Conservation (phyloP, 352 stramenopile genomes). For the Globisporangium ultimum region DNA sequence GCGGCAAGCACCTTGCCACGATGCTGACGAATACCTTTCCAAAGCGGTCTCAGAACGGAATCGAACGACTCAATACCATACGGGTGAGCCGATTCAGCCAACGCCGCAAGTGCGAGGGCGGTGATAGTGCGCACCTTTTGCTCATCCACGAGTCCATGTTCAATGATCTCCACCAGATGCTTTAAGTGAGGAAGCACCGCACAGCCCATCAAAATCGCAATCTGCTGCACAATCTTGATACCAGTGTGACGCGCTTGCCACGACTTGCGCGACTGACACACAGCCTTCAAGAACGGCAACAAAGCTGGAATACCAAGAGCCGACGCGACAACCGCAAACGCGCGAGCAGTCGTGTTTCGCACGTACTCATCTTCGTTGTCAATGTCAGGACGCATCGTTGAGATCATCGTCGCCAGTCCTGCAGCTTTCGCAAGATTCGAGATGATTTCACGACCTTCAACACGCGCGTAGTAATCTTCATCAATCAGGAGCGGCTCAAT, state of each 20-base stretch:
- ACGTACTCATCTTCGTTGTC: slow-evolving; percentile 99
- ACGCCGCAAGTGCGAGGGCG: slow-evolving; percentile 94
- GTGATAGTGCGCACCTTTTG: slow-evolving; percentile 99
- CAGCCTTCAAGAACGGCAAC: slow-evolving; percentile 98
- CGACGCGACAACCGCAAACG: slow-evolving; percentile 99
- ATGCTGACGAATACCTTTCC: slow-evolving; percentile 97
- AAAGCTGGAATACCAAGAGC: slow-evolving; percentile 96
- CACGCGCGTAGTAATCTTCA: slow-evolving; percentile 99
- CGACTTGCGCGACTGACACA: slow-evolving; percentile 97
- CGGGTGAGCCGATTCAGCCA: slow-evolving; percentile 97
- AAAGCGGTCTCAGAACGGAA: slow-evolving; percentile 95
- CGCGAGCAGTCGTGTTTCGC: slow-evolving; percentile 97
- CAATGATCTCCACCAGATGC: slow-evolving; percentile 98
- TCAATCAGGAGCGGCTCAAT: slow-evolving; percentile 99
- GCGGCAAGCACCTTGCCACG: slow-evolving; percentile 97
- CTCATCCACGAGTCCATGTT: slow-evolving; percentile 97
- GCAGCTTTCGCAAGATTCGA: slow-evolving; percentile 99
- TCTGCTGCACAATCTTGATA: slow-evolving; percentile 99
- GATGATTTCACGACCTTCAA: slow-evolving; percentile 99
- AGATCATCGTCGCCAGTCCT: slow-evolving; percentile 99
- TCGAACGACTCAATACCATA: slow-evolving; percentile 99
- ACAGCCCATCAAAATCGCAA: slow-evolving; percentile 98
- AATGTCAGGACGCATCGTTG: slow-evolving; percentile 99
- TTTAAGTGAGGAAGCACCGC: slow-evolving; percentile 97
- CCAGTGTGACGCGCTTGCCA: slow-evolving; percentile 99